Base-by-base conservation (phyloP, 768 basidiomycete genomes). In the Trametes elegans region DNA sequence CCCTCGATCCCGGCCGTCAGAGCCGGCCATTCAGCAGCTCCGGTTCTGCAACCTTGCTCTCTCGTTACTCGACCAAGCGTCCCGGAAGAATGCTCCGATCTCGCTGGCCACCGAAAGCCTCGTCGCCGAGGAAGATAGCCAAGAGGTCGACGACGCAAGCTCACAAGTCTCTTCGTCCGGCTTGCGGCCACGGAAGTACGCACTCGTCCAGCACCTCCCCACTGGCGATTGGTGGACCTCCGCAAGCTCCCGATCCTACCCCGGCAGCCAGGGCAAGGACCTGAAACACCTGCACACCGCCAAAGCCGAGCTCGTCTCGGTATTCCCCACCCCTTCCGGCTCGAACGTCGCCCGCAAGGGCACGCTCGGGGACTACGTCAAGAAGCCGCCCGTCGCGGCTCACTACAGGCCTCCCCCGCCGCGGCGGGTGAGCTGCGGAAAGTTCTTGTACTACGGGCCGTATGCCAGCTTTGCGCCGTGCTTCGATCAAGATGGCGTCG, bases 221-320 rank as follows among this genome's bases (percentile, higher is more conserved):
- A 79, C 76, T 1, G 89, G 84, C 34, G 85, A 87, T 55, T 90
- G 83, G 74, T 93, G 89, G 85, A 79, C 88, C 14, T 90, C 90
- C 24, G 78, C 85, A 49, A 79, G 76, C 64, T 76, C 82, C 19
- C 76, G 68, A n/a, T n/a, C n/a, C n/a, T 50, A 67, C 64, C 50
- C 73, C 66, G 29, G 65, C 49, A 54, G 73, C 27, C 67, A 69
- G 38, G 68, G 71, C 59, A 67, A 69, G 38, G 67, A 73, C 60
- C 58, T 83, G 50, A 83, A 78, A 61, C 72, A 77, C 58, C 67
- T 87, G 13, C 70, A 76, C 18, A 84, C 84, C 5, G 87, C 78
- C 27, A 79, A 88, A 54, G 87, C 90, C 11, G 88, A 91, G 54
- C 80, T 93, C 49, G 88, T 88, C 19, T 81, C 84, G 44, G 74